Conservation (phyloP, 371 early-diverging fungal genomes). For the Entomophthora muscae region DNA sequence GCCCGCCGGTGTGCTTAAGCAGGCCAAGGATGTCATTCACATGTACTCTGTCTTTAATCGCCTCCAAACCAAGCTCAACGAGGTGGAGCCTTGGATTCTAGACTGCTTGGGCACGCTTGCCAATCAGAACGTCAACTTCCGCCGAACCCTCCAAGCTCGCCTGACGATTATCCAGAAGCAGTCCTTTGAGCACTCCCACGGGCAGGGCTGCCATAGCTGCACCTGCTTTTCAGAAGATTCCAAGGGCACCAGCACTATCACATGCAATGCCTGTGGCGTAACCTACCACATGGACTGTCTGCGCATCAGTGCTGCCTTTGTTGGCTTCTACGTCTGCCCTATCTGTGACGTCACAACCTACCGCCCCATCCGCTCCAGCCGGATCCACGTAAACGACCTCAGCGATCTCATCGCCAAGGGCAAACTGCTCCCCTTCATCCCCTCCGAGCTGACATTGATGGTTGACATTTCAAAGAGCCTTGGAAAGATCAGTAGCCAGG, state of each 20-base stretch:
- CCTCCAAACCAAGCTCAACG: neutral
- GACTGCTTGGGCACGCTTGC: neutral
- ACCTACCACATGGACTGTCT: neutral
- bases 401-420: neutral
- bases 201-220: neutral
- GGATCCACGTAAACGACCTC: neutral
- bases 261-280: neutral
- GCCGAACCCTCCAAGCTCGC: neutral
- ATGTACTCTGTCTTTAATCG: neutral
- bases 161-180: neutral
- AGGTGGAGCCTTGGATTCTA: neutral
- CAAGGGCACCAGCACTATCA: neutral
- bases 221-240: neutral
- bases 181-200: neutral
- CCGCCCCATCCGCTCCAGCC: neutral
- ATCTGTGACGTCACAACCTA: constrained; percentile 1
- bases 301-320: neutral
- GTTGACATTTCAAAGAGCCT: neutral
- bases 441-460: neutral
- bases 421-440: neutral
- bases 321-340: neutral
- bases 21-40: neutral
- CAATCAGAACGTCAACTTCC: neutral
- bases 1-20: neutral
- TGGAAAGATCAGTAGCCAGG: neutral